Base-by-base conservation (phyloP, 805 yeast species). In the Schwanniomyces occidentalis region DNA sequence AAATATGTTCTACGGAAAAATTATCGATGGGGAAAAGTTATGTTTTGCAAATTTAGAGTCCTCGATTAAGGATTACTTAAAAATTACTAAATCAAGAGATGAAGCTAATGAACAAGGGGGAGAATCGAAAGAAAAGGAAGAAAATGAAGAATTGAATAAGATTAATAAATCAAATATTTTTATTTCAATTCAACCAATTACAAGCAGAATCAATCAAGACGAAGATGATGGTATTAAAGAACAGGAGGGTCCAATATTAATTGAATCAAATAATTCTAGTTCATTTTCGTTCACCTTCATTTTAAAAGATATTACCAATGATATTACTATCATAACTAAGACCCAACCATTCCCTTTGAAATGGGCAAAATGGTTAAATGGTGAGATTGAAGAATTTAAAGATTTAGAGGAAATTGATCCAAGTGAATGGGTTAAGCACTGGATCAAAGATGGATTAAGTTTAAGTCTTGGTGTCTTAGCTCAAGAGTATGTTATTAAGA, bases 361-460 rank as follows among this genome's bases (percentile, higher is more conserved):
- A 54, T 93, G 99, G 99, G 82, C 89, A 7, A 67, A 76, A n/a
- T 93, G 99, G 99, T 71, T 91, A n/a, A 81, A 77, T 41, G 76
- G 80, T 9, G 56, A 62, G 16, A 48, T 45, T 8, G 47, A 48
- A 7, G 37, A 40, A 12, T 44, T 52, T 20, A 31, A 46, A 9
- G 60, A 49, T 21, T 38, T 44, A n/a, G 54, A 48, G 23, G 60
- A 56, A 6, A 56, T 67, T 19, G 68, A 67, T 36, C 70, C 73
- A 8, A 45, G 62, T 30, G 72, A 64, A 37, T 68, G 74, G 74
- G 69, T 68, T 6, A 57, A 53, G 28, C 65, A 50, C 24, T 68
- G 78, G 77, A 39, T 80, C 8, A 56, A 48, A 35, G 61, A 64
- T 23, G 95, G 96, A 0, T 68, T 93, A 33, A 78, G 79, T 13